Evolutionary conservation across 208 protist species (phyloP).

Genomic region (Pavlovales sp.): DNA sequence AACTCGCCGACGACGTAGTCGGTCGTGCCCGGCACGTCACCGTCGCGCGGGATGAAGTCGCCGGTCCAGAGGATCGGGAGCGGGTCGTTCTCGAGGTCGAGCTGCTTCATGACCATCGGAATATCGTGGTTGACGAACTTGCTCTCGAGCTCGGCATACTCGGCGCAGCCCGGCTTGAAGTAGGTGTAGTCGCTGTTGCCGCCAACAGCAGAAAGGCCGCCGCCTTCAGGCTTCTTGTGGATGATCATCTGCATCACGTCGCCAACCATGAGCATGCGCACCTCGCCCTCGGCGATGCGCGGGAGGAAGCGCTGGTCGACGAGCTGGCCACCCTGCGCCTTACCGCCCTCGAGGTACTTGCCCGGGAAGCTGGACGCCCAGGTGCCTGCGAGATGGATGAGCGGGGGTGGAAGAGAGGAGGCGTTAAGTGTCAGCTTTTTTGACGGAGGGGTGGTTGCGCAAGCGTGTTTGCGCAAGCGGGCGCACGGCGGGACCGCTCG

Average conservation of each 20-base stretch:
- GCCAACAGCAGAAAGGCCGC: not conserved
- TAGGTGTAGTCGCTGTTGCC: not conserved
- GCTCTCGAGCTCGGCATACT: not conserved
- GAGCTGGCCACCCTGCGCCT: not conserved
- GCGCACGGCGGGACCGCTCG: too few species aligned
- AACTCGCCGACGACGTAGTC: not conserved
- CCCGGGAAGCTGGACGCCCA: not conserved
- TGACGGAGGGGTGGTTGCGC: too few species aligned
- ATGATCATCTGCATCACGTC: not conserved
- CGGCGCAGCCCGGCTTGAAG: not conserved
- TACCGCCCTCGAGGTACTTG: constrained; percentile 1
- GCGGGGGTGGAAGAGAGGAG: too few species aligned
- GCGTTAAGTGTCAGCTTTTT: too few species aligned
- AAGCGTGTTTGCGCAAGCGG: too few species aligned
- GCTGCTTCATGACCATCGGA: not conserved
- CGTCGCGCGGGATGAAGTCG: not conserved
- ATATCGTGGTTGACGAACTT: not conserved
- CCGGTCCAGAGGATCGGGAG: not conserved
- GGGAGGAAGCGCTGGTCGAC: not conserved
- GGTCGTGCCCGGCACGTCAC: not conserved
- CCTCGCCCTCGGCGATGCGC: constrained; percentile 16
- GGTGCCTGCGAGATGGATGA: not conserved
- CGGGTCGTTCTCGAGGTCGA: constrained; percentile 8
- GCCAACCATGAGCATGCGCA: not conserved
- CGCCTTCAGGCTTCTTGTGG: constrained; percentile 14